phyloP scores from a whole-genome alignment of 805 yeast species.

The Saccharomycopsis synnaedendra region DNA sequence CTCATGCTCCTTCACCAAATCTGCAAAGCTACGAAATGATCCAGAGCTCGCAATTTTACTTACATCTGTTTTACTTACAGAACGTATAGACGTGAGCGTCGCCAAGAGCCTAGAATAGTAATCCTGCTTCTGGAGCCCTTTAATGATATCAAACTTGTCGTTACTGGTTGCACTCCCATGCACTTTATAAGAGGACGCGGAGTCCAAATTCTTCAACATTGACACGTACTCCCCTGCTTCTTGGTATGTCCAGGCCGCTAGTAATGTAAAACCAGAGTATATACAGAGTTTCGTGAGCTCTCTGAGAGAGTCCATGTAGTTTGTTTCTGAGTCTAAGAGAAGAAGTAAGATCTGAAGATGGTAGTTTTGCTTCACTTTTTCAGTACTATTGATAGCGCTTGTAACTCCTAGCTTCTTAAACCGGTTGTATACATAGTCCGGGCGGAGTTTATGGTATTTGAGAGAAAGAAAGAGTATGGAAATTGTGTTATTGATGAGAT shows the following conservation, averaged over 20 bases:
- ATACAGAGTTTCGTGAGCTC: conserved; percentile 30
- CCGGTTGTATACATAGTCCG: conserved; percentile 58
- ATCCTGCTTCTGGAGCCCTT: conserved; percentile 32
- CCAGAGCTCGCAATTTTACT: conserved; percentile 39
- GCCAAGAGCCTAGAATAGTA: conserved; percentile 34
- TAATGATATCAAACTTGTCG: conserved; percentile 25
- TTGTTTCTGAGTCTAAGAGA: conserved; percentile 26
- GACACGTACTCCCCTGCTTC: conserved; percentile 30
- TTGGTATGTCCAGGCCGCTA: conserved; percentile 34
- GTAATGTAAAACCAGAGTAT: conserved; percentile 29
- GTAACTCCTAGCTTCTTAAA: conserved; percentile 25
- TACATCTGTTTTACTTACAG: conserved; percentile 45
- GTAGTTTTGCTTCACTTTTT: not conserved
- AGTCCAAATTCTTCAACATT: conserved; percentile 9
- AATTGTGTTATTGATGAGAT: conserved; percentile 45
- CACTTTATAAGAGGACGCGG: conserved; percentile 1
- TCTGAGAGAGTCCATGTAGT: conserved; percentile 29
- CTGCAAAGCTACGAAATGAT: conserved; percentile 24
- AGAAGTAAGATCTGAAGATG: conserved; percentile 7
- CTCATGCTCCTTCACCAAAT: conserved; percentile 10
- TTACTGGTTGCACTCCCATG: conserved; percentile 10
- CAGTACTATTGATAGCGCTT: not conserved
- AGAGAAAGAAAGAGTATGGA: conserved; percentile 53
- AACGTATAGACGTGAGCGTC: conserved; percentile 32
- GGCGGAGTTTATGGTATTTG: conserved; percentile 65